Conservation (phyloP, 306 rosid genomes). For the Sechiopsis laciniata region DNA sequence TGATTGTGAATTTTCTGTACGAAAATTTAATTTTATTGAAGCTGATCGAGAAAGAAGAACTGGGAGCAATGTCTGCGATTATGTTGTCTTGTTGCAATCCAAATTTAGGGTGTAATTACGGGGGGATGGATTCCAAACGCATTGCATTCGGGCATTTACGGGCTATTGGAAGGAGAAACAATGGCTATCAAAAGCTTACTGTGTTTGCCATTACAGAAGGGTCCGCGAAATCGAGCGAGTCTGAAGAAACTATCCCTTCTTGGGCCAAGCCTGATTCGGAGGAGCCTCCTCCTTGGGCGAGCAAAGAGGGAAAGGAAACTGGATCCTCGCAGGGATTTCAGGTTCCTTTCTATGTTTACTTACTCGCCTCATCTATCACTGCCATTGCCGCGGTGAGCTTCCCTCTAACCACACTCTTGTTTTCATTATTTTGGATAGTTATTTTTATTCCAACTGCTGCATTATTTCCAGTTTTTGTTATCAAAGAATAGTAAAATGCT, state of each 20-base stretch:
- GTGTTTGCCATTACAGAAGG: slow-evolving; percentile 62
- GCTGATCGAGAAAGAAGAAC: neutral
- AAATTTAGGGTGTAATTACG: slow-evolving; percentile 26
- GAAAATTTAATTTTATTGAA: neutral
- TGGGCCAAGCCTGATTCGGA: slow-evolving; percentile 85
- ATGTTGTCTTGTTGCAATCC: slow-evolving; percentile 29
- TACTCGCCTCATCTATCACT: slow-evolving; percentile 74
- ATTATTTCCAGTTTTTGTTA: neutral
- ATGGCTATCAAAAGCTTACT: slow-evolving; percentile 22
- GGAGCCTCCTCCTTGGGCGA: slow-evolving; percentile 96
- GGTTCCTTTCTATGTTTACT: slow-evolving; percentile 60
- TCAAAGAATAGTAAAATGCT: no score
- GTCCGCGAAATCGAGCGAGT: slow-evolving; percentile 66
- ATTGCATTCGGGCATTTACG: slow-evolving; percentile 2
- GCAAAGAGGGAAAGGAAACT: slow-evolving; percentile 36
- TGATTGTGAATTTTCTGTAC: neutral
- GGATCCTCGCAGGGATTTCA: slow-evolving; percentile 39
- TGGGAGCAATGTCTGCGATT: slow-evolving; percentile 32
- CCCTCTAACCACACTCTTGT: neutral
- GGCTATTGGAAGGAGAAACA: slow-evolving; percentile 15
- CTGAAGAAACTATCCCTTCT: slow-evolving; percentile 70
- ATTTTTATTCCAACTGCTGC: neutral
- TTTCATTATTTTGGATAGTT: neutral
- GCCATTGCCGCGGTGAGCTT: slow-evolving; percentile 91
- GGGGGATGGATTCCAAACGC: slow-evolving; percentile 21